These are phyloP conservation scores for Kwoniella bestiolae DNA, from an alignment of 768 basidiomycete species.

Conservation along the genomic window DNA sequence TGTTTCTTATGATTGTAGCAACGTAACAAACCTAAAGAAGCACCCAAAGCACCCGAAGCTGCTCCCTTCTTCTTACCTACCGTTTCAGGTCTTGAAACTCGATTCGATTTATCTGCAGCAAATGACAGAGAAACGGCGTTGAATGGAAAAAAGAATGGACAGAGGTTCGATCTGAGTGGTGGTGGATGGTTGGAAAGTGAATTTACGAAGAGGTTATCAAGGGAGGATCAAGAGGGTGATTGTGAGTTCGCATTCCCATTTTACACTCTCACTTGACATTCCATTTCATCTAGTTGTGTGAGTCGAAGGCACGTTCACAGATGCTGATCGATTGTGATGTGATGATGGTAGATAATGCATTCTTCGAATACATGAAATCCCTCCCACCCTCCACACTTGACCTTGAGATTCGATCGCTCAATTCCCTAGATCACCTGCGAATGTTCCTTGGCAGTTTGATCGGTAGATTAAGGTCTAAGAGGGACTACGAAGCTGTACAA, in stretches of 20 bases:
- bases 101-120: slow-evolving; percentile 66
- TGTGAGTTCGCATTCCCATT: slow-evolving; percentile 64
- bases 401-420: slow-evolving; percentile 81
- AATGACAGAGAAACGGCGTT: slow-evolving; percentile 12
- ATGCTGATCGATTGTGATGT: slow-evolving; percentile 15
- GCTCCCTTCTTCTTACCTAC: slow-evolving; percentile 98
- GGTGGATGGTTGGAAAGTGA: slow-evolving; percentile 60
- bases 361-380: slow-evolving; percentile 82
- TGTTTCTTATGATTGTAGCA: slow-evolving; percentile 62
- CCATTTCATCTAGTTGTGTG: neutral
- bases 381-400: slow-evolving; percentile 90
- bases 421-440: slow-evolving; percentile 67
- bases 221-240: slow-evolving; percentile 65
- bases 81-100: slow-evolving; percentile 79
- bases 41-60: slow-evolving; percentile 90
- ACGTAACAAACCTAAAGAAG: slow-evolving; percentile 95
- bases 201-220: slow-evolving; percentile 69
- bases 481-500: slow-evolving; percentile 95
- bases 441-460: slow-evolving; percentile 76
- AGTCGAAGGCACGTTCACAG: neutral
- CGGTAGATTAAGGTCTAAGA: slow-evolving; percentile 72
- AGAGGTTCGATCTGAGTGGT: slow-evolving; percentile 38
- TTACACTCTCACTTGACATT: neutral
- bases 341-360: slow-evolving; percentile 66
- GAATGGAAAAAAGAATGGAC: slow-evolving; percentile 53